phyloP scores from a whole-genome alignment of 306 rosid genomes.

The barrel medic (Medicago truncatula) region DNA sequence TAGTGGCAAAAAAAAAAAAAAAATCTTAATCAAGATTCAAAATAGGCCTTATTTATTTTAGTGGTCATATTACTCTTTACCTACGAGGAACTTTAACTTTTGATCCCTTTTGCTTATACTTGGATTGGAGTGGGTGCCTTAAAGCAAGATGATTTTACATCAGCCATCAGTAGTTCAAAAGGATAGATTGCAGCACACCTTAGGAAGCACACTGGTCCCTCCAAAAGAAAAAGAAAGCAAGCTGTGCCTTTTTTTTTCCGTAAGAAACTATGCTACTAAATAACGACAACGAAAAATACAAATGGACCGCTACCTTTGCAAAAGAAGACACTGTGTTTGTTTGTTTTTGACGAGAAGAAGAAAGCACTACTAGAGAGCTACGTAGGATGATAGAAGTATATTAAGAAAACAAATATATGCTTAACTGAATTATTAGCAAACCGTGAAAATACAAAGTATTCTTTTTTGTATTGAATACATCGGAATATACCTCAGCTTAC shows the following conservation, averaged over 20 bases:
- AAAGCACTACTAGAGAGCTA: neutral
- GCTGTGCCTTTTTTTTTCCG: neutral
- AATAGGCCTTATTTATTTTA: neutral
- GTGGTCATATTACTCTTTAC: neutral
- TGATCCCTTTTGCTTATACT: neutral
- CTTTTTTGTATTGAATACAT: slow-evolving; percentile 15
- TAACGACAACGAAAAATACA: neutral
- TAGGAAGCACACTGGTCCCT: neutral
- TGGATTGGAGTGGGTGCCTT: neutral
- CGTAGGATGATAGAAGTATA: neutral
- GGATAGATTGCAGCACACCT: neutral
- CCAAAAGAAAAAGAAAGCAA: neutral
- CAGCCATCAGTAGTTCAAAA: neutral
- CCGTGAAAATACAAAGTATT: neutral
- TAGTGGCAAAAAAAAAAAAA: neutral
- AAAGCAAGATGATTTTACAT: neutral
- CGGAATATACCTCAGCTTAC: slow-evolving; percentile 26
- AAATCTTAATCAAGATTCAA: neutral
- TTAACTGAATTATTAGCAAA: slow-evolving; percentile 33
- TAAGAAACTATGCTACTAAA: neutral
- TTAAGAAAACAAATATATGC: neutral
- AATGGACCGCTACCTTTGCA: neutral
- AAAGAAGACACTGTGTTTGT: neutral
- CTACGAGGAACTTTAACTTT: neutral
- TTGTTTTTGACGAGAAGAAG: too few relatives aligned